Conservation (phyloP, 108 stramenopile genomes). For the Pseudonitzschia delicatissima region DNA sequence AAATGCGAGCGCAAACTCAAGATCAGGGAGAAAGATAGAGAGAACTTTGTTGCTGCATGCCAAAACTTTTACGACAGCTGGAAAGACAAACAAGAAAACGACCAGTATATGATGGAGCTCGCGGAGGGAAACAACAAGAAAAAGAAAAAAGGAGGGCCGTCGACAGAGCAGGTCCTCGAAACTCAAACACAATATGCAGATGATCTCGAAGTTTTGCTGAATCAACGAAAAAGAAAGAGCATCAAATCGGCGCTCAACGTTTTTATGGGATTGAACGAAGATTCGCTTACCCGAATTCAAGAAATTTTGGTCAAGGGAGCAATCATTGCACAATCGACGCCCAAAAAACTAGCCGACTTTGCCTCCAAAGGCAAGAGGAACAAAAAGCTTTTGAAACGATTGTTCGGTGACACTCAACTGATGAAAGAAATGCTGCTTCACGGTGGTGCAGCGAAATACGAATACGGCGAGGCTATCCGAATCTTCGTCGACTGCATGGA, state of each 20-base stretch:
- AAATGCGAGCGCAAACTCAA: conserved; percentile 30
- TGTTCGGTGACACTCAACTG: conserved; percentile 28
- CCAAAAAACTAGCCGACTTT: conserved; percentile 28
- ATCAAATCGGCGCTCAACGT: conserved; percentile 25
- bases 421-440: conserved; percentile 36
- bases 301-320: conserved; percentile 34
- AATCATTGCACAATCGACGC: conserved; percentile 32
- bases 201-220: conserved; percentile 3
- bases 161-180: conserved; percentile 19
- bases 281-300: conserved; percentile 20
- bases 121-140: conserved; percentile 14
- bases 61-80: conserved; percentile 22
- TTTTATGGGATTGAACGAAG: conserved; percentile 27
- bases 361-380: conserved; percentile 17
- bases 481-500: conserved; percentile 27
- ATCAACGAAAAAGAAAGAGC: conserved; percentile 16
- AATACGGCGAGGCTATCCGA: conserved; percentile 39
- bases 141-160: neutral
- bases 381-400: conserved; percentile 25
- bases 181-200: conserved; percentile 14
- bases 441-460: conserved; percentile 35
- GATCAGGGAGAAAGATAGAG: conserved; percentile 18
- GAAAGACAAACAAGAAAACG: conserved; percentile 25
- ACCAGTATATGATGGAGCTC: conserved; percentile 20
- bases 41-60: conserved; percentile 23